phyloP scores from a whole-genome alignment of 495 filamentous ascomycete genomes.

The Talaromyces wortmannii region DNA sequence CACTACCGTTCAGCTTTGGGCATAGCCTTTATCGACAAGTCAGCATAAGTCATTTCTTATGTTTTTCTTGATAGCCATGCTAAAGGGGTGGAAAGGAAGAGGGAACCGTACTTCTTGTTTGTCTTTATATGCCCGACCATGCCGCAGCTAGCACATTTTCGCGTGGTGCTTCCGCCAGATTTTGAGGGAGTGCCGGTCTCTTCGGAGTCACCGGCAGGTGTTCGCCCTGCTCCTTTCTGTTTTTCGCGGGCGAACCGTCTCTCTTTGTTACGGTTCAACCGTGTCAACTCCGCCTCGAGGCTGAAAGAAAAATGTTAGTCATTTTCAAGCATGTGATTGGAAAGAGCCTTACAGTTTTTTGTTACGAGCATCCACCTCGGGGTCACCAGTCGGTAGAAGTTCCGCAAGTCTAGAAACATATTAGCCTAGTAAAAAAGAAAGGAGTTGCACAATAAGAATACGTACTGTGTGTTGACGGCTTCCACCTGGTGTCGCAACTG shows the following conservation, averaged over 20 bases:
- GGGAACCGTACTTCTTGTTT: conserved; percentile 77
- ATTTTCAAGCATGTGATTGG: conserved; percentile 1
- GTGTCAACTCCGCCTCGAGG: conserved; percentile 67
- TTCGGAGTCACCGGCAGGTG: conserved; percentile 28
- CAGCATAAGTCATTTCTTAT: too few species aligned
- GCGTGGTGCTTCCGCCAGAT: conserved; percentile 59
- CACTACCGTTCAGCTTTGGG: conserved; percentile 81
- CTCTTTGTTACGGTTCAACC: conserved; percentile 84
- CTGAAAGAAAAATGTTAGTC: conserved; percentile 26
- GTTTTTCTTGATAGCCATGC: background rate
- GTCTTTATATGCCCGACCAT: conserved; percentile 96
- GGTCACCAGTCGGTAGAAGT: conserved; percentile 67
- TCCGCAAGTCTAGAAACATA: conserved; percentile 40
- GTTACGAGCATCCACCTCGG: conserved; percentile 58
- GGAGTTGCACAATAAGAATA: conserved; percentile 22
- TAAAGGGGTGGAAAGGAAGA: conserved; percentile 7
- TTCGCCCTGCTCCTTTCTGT: conserved; percentile 57
- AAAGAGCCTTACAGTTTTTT: conserved; percentile 36
- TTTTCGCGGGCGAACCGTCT: conserved; percentile 87
- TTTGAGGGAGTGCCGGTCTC: conserved; percentile 40
- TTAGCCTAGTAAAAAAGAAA: conserved; percentile 12
- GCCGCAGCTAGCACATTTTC: conserved; percentile 96
- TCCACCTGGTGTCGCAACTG: conserved; percentile 48
- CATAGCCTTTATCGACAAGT: conserved; percentile 58
- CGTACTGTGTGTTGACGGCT: conserved; percentile 47